These are phyloP conservation scores for Delphinella strobiligena DNA, from an alignment of 2,329 filamentous ascomycete species.

Conservation along the genomic window DNA sequence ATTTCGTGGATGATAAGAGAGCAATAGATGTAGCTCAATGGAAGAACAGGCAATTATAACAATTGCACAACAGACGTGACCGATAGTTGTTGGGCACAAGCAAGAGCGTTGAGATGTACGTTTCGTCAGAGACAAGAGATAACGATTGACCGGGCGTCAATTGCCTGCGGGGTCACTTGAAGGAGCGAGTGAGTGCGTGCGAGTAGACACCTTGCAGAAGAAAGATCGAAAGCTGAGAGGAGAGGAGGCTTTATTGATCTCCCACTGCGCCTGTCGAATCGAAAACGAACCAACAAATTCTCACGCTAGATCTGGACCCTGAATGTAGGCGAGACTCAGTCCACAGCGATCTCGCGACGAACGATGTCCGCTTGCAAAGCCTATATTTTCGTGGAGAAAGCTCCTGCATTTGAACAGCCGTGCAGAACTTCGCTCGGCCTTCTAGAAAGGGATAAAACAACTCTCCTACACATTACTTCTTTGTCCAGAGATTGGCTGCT, in stretches of 20 bases:
- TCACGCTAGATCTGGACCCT: neutral
- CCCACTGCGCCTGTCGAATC: too few species aligned
- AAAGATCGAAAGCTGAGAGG: neutral
- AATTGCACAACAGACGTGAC: neutral
- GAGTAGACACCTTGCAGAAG: neutral
- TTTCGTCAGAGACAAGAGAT: neutral
- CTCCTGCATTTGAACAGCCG: too few species aligned
- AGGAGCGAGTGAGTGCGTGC: neutral
- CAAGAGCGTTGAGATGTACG: neutral
- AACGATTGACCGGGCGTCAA: neutral
- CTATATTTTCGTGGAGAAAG: too few species aligned
- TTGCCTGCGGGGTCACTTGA: neutral
- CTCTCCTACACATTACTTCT: too few species aligned
- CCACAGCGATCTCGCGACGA: neutral
- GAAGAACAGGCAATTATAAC: too few species aligned
- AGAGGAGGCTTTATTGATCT: neutral
- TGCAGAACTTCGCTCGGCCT: too few species aligned
- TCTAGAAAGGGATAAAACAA: too few species aligned
- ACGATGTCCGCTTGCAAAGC: too few species aligned
- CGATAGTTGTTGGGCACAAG: neutral
- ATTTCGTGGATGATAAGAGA: slow-evolving; percentile 5
- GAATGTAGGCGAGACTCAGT: too few species aligned
- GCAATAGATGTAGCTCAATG: too few species aligned
- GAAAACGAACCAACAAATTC: neutral
- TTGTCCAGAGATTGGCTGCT: too few species aligned